These are phyloP conservation scores for Aspergillus quadrilineatus DNA, from an alignment of 2,329 filamentous ascomycete genomes.

Conservation along the genomic window DNA sequence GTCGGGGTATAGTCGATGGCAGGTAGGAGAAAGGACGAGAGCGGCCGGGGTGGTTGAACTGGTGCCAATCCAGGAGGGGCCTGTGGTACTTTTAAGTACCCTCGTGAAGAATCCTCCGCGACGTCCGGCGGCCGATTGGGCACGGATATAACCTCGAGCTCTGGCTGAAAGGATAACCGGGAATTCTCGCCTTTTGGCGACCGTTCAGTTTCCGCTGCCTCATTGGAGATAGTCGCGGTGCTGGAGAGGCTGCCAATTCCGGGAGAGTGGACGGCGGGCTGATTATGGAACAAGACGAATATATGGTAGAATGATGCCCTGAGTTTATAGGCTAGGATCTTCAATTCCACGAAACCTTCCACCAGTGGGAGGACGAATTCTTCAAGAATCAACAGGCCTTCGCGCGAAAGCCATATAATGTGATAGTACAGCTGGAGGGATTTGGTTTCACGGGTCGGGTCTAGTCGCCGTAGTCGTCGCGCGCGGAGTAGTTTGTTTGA, in stretches of 20 bases:
- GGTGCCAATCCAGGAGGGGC: conserved; percentile 41
- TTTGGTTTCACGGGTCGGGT: conserved; percentile 73
- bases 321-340: conserved; percentile 86
- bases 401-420: conserved; percentile 92
- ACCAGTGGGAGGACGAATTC: conserved; percentile 82
- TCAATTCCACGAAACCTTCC: conserved; percentile 74
- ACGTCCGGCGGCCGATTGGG: conserved; percentile 2
- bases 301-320: conserved; percentile 95
- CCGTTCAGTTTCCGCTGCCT: conserved; percentile 26
- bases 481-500: conserved; percentile 80
- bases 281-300: conserved; percentile 93
- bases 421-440: conserved; percentile 82
- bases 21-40: conserved; percentile 75
- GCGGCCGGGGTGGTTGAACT: conserved; percentile 34
- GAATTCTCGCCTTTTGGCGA: conserved; percentile 20
- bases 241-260: conserved; percentile 47
- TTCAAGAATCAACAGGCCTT: conserved; percentile 85
- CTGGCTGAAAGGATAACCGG: conserved; percentile 22
- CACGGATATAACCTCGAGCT: conserved; percentile 17
- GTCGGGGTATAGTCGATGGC: conserved; percentile 76
- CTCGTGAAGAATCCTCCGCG: conserved; percentile 4
- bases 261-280: conserved; percentile 69
- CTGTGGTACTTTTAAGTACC: conserved; percentile 14
- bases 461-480: conserved; percentile 77
- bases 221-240: conserved; percentile 29